phyloP scores from a whole-genome alignment of 1,139 yeast genomes.

The Saccharomyces hybrid region DNA sequence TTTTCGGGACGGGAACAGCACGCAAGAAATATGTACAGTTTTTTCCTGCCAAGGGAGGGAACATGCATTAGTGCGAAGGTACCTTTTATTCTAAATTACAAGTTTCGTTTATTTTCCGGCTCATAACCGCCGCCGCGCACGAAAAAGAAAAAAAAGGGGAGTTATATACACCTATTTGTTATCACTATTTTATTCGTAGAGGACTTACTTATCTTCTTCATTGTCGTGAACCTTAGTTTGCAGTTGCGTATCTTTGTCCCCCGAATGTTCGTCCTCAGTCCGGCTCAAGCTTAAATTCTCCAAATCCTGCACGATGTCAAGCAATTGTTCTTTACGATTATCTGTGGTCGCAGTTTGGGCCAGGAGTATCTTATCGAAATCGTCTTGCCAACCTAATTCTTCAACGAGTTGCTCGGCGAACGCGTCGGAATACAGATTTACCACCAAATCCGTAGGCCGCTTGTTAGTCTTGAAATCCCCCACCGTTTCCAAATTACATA shows the following conservation, averaged over 20 bases:
- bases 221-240: not conserved
- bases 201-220: not conserved
- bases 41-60: no score
- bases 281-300: slow-evolving; percentile 5
- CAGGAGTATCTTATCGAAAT: slow-evolving; percentile 35
- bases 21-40: no score
- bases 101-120: no score
- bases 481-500: slow-evolving; percentile 68
- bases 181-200: no score
- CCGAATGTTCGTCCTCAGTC: not conserved
- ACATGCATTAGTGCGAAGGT: no score
- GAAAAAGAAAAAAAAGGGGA: no score
- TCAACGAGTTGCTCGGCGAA: slow-evolving; percentile 48
- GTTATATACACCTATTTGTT: no score
- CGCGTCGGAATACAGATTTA: slow-evolving; percentile 56
- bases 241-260: not conserved
- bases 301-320: slow-evolving; percentile 12
- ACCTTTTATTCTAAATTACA: no score
- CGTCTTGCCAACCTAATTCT: slow-evolving; percentile 57
- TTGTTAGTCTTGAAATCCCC: slow-evolving; percentile 55
- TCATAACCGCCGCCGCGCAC: no score
- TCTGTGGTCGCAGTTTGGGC: slow-evolving; percentile 11
- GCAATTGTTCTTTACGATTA: slow-evolving; percentile 17
- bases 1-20: no score
- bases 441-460: slow-evolving; percentile 52